These are phyloP conservation scores for Diutina scorzettiae DNA, from an alignment of 1,139 yeast genomes.

Conservation along the genomic window DNA sequence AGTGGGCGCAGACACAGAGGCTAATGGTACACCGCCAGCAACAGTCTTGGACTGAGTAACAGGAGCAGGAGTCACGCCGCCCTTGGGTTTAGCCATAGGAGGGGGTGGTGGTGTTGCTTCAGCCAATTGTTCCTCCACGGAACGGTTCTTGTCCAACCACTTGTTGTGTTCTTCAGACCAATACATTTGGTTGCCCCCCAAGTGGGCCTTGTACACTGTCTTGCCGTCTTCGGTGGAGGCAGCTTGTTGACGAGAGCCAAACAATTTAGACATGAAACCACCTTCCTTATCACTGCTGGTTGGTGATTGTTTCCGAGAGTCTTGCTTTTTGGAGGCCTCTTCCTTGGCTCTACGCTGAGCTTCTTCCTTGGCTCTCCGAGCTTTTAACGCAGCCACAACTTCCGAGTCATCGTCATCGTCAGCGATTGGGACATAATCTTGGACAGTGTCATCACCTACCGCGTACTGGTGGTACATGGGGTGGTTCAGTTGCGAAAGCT, in stretches of 20 bases:
- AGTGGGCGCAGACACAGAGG: not conserved
- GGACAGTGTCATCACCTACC: constrained; percentile 35
- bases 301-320: constrained; percentile 7
- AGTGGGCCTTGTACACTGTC: not conserved
- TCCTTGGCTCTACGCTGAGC: constrained; percentile 11
- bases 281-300: not conserved
- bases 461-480: constrained; percentile 37
- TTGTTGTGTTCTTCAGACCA: constrained; percentile 63
- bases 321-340: constrained; percentile 10
- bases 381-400: constrained; percentile 11
- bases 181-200: constrained; percentile 3
- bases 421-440: constrained; percentile 31
- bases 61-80: not conserved
- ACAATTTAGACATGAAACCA: constrained; percentile 9
- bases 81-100: constrained; percentile 30
- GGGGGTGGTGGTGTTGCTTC: constrained; percentile 66
- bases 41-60: too few species aligned
- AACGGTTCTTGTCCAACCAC: constrained; percentile 70
- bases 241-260: not conserved
- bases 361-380: constrained; percentile 7
- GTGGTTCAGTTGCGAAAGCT: constrained; percentile 35
- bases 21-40: not conserved
- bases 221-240: constrained; percentile 6
- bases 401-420: constrained; percentile 37
- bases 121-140: constrained; percentile 58